A percentile compares a stretch with the other conserved stretches of the same genome.
Evolutionary conservation across 306 rosid genomes (phyloP).

Genomic region (Medicago arabica): DNA sequence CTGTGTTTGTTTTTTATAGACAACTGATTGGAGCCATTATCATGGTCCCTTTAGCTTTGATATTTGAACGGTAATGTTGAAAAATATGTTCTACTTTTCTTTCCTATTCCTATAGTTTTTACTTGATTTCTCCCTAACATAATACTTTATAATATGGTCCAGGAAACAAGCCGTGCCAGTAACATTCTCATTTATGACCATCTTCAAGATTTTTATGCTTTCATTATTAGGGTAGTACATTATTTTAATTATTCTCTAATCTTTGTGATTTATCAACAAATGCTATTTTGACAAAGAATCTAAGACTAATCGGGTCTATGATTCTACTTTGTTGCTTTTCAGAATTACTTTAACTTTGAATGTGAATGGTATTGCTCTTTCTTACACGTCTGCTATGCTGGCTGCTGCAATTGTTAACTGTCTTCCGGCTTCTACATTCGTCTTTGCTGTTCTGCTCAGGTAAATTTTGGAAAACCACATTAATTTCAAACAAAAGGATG

Average conservation of each 20-base stretch:
- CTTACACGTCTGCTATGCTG: constrained; percentile 59
- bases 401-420: constrained; percentile 55
- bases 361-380: constrained; percentile 50
- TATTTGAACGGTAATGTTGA: constrained; percentile 50
- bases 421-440: constrained; percentile 58
- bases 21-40: constrained; percentile 52
- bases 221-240: constrained; percentile 59
- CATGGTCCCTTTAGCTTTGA: constrained; percentile 53
- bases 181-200: constrained; percentile 47
- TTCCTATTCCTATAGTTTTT: background rate
- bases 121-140: constrained; percentile 15
- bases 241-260: background rate
- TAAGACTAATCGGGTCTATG: constrained; percentile 18
- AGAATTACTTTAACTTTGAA: constrained; percentile 54
- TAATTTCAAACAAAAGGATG: too few species aligned
- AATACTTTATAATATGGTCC: constrained; percentile 20
- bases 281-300: constrained; percentile 8
- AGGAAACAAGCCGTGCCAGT: constrained; percentile 47
- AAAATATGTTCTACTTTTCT: background rate
- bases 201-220: constrained; percentile 61
- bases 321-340: constrained; percentile 38
- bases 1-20: constrained; percentile 58
- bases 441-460: constrained; percentile 61
- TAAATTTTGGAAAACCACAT: constrained; percentile 16
- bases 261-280: background rate